Conservation (phyloP, 1,284 basidiomycete genomes). For the Ceratobasidium sp. region DNA sequence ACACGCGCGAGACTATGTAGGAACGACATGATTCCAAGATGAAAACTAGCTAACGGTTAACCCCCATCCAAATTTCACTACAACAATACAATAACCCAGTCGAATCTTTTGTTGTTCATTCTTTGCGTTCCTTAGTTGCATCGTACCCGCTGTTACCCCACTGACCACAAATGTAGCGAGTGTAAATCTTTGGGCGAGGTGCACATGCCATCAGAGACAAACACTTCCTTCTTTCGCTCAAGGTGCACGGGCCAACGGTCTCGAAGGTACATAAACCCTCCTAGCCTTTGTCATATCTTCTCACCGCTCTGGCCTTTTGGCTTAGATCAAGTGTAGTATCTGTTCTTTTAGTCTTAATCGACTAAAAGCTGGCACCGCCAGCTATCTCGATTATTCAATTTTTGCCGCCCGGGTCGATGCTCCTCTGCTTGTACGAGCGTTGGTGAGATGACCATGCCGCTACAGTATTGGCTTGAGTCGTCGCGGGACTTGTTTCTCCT, state of each 20-base stretch:
- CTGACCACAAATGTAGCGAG: too few relatives aligned
- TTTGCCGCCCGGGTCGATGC: slow-evolving; percentile 36
- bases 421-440: slow-evolving; percentile 40
- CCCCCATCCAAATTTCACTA: too few relatives aligned
- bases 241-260: background rate
- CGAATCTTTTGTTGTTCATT: too few relatives aligned
- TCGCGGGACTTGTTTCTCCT: slow-evolving; percentile 32
- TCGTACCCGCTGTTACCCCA: too few relatives aligned
- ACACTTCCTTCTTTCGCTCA: background rate
- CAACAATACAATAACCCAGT: too few relatives aligned
- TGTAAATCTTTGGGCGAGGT: too few relatives aligned
- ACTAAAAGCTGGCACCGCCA: slow-evolving; percentile 32
- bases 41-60: too few relatives aligned
- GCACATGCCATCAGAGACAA: too few relatives aligned
- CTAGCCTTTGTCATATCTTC: slow-evolving; percentile 44
- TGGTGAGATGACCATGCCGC: slow-evolving; percentile 17
- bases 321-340: slow-evolving; percentile 97
- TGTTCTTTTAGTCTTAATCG: slow-evolving; percentile 68
- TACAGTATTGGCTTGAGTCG: slow-evolving; percentile 32
- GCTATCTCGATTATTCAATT: slow-evolving; percentile 36
- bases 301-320: slow-evolving; percentile 93
- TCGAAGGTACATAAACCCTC: background rate
- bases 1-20: too few relatives aligned
- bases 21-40: too few relatives aligned
- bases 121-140: too few relatives aligned